Conservation (phyloP, 495 filamentous ascomycete species). For the Daldinia bambusicola region DNA sequence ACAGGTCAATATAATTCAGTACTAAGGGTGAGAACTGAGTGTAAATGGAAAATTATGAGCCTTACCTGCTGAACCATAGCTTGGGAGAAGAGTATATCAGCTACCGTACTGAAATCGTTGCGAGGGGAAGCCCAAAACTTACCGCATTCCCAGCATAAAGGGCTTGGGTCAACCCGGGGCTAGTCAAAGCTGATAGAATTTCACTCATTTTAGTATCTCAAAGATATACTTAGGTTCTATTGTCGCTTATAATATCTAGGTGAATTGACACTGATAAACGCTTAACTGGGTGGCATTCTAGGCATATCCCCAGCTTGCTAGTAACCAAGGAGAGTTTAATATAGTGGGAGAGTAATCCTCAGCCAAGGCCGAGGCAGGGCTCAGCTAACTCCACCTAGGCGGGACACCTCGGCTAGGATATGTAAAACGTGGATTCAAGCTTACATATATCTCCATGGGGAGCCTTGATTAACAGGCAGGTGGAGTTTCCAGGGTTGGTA, state of each 20-base stretch:
- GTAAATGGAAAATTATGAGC: not conserved
- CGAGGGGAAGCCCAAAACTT: not conserved
- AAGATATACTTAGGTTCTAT: not conserved
- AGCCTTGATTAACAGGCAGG: not conserved
- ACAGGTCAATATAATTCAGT: not conserved
- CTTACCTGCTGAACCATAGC: conserved; percentile 4
- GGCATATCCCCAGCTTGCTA: not conserved
- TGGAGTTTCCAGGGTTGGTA: not conserved
- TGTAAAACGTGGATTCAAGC: not conserved
- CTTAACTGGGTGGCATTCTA: not conserved
- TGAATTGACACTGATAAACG: not conserved
- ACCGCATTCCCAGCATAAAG: not conserved
- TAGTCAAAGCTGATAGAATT: not conserved
- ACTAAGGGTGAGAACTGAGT: not conserved
- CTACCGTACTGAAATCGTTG: not conserved
- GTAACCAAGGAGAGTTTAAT: not conserved
- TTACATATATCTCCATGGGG: not conserved
- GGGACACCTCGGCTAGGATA: not conserved
- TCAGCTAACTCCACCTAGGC: not conserved
- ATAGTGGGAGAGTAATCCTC: not conserved
- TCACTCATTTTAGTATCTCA: not conserved
- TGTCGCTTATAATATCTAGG: not conserved
- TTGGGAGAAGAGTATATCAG: not conserved
- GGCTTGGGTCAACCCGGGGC: not conserved
- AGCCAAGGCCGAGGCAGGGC: not conserved